Conservation (phyloP, 495 filamentous ascomycete species). For the Aspergillus funiculosus region DNA sequence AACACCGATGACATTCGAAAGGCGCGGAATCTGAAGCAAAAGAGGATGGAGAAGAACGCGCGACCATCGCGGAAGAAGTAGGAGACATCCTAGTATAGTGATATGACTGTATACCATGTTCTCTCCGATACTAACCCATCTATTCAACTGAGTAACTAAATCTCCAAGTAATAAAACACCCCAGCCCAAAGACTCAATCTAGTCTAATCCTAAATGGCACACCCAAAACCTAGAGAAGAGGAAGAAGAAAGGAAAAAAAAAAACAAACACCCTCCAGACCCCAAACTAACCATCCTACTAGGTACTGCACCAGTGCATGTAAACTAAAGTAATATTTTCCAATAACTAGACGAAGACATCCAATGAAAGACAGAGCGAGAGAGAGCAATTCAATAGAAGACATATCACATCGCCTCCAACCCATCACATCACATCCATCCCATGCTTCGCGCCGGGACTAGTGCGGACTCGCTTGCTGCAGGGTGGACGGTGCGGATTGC, state of each 20-base stretch:
- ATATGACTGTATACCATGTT: neutral
- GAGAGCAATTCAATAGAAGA: slow-evolving; percentile 14
- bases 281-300: neutral
- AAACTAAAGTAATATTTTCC: too few relatives aligned
- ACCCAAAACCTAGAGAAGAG: too few relatives aligned
- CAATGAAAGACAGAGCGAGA: slow-evolving; percentile 1
- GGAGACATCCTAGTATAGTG: neutral
- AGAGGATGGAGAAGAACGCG: slow-evolving; percentile 80
- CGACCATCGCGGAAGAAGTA: slow-evolving; percentile 63
- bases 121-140: neutral
- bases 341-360: too few relatives aligned
- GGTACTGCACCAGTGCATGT: neutral
- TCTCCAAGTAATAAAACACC: neutral
- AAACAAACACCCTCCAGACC: neutral
- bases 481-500: too few relatives aligned
- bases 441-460: neutral
- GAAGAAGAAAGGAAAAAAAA: neutral
- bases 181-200: too few relatives aligned
- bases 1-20: slow-evolving; percentile 79
- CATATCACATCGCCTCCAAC: slow-evolving; percentile 19
- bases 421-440: slow-evolving; percentile 2
- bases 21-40: slow-evolving; percentile 67
- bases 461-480: too few relatives aligned
- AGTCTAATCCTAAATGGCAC: neutral
- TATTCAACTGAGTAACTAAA: neutral